Percentiles rank a stretch among this genome's conserved stretches.
Conservation (phyloP, 306 rosid genomes). For the Vigna mungo region DNA sequence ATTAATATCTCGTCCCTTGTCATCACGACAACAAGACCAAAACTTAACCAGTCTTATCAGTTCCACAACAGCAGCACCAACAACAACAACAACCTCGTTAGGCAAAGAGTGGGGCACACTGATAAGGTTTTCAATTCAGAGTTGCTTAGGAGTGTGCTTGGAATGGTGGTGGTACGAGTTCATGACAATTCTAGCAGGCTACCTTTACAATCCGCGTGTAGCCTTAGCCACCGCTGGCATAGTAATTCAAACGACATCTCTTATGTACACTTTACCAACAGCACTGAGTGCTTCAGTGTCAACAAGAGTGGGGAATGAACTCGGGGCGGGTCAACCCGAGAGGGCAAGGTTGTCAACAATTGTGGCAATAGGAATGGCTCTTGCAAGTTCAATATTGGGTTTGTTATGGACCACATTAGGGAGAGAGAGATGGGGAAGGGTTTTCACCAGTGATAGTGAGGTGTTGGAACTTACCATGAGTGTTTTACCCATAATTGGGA, state of each 20-base stretch:
- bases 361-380: conserved; percentile 61
- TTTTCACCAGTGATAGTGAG: conserved; percentile 62
- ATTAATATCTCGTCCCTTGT: conserved; percentile 19
- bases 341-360: conserved; percentile 57
- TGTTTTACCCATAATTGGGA: conserved; percentile 68
- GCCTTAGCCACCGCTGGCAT: conserved; percentile 65
- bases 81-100: background rate
- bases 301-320: conserved; percentile 69
- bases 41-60: background rate
- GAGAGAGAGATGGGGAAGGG: conserved; percentile 65
- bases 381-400: conserved; percentile 57
- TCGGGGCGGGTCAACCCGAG: conserved; percentile 60
- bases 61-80: background rate
- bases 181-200: conserved; percentile 71
- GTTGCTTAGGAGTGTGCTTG: conserved; percentile 81
- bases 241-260: conserved; percentile 70
- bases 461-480: conserved; percentile 58
- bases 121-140: conserved; percentile 61
- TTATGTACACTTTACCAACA: conserved; percentile 65
- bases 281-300: conserved; percentile 67
- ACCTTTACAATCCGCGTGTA: conserved; percentile 60
- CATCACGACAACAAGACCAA: conserved; percentile 29
- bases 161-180: conserved; percentile 98
- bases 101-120: conserved; percentile 69
- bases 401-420: conserved; percentile 62